These are phyloP conservation scores for Fusarium buharicum DNA, from an alignment of 2,329 filamentous ascomycete genomes.

Conservation along the genomic window DNA sequence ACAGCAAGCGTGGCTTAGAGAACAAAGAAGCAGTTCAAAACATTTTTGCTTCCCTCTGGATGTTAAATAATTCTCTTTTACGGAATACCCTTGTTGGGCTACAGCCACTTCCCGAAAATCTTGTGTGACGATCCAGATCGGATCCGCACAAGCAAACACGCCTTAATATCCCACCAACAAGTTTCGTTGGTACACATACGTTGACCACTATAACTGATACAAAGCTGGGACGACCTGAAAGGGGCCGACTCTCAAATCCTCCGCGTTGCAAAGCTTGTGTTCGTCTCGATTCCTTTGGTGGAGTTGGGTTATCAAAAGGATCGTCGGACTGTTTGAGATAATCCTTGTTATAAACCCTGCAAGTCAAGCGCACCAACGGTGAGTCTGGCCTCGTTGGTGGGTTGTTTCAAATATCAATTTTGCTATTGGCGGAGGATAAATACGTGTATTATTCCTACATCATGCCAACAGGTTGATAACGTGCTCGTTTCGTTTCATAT, in stretches of 20 bases:
- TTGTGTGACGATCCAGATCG: neutral
- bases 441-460: neutral
- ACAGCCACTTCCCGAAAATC: neutral
- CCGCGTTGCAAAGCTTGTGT: neutral
- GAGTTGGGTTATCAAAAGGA: constrained; percentile 9
- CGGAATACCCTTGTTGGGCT: neutral
- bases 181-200: neutral
- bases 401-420: constrained; percentile 33
- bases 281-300: constrained; percentile 5
- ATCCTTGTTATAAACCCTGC: constrained; percentile 1
- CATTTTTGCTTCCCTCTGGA: neutral
- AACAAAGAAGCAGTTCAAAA: neutral
- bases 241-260: constrained; percentile 8
- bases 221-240: constrained; percentile 3
- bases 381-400: neutral
- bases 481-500: constrained; percentile 26
- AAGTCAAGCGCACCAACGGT: constrained; percentile 26
- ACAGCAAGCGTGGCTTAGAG: constrained; percentile 19
- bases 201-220: neutral
- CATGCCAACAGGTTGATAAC: neutral
- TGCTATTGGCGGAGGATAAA: constrained; percentile 32
- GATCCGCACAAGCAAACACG: constrained; percentile 4
- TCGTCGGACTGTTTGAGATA: constrained; percentile 7
- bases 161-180: constrained; percentile 33
- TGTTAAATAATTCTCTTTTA: constrained; percentile 12